A percentile compares a stretch with the other conserved stretches of the same genome.
phyloP scores from a whole-genome alignment of 75 land plant species.

The Gnetum montanum region DNA sequence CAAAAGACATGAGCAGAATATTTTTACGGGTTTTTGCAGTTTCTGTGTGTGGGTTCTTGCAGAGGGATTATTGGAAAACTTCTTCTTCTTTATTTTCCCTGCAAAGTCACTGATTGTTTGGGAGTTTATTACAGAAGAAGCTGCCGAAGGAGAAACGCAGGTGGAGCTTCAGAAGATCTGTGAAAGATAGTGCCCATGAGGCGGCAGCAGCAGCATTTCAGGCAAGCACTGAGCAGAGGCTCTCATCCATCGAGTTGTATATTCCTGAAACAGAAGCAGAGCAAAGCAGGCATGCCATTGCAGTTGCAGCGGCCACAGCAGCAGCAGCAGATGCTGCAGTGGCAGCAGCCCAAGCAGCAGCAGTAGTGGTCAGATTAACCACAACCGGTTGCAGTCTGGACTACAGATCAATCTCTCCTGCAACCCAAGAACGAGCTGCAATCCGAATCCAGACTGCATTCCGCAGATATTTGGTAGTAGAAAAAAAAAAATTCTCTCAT shows the following conservation, averaged over 20 bases:
- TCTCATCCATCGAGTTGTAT: background rate
- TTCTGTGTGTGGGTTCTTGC: background rate
- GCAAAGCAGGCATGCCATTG: conserved; percentile 59
- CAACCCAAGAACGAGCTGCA: conserved; percentile 59
- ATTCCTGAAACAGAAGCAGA: conserved; percentile 30
- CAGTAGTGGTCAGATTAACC: conserved; percentile 44
- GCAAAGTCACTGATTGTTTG: background rate
- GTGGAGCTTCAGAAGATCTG: conserved; percentile 78
- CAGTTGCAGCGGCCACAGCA: conserved; percentile 60
- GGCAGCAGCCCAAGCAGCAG: conserved; percentile 64
- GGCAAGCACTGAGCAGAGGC: background rate
- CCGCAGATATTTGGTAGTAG: conserved; percentile 74
- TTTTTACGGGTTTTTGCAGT: background rate
- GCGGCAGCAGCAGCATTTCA: conserved; percentile 13
- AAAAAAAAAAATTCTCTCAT: too few species aligned
- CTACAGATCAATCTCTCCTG: conserved; percentile 2
- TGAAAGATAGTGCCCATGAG: conserved; percentile 14
- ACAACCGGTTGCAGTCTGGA: conserved; percentile 4
- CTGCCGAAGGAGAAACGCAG: conserved; percentile 64
- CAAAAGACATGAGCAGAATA: background rate
- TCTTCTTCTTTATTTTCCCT: background rate
- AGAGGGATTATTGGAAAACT: conserved; percentile 3
- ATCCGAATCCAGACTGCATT: conserved; percentile 68
- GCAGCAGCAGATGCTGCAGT: conserved; percentile 72
- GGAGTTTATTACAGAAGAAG: conserved; percentile 3